A percentile compares a stretch with the other conserved stretches of the same genome.
phyloP scores from a whole-genome alignment of 208 protist species.

The Crithidia sp. region DNA sequence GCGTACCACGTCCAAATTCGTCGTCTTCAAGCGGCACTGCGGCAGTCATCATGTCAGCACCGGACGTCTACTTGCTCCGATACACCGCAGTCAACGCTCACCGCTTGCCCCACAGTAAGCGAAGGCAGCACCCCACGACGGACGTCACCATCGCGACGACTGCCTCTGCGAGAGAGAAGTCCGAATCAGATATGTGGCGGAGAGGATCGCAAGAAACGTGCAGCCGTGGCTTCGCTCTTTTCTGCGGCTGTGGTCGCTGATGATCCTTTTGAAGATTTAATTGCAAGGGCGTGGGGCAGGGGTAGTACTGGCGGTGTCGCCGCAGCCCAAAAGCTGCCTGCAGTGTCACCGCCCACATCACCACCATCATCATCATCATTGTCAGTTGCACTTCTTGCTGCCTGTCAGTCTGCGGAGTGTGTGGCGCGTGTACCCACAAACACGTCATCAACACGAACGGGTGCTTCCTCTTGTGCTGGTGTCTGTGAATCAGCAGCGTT shows the following conservation, averaged over 20 bases:
- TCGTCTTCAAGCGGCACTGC: constrained; percentile 23
- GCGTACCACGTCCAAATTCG: constrained; percentile 7
- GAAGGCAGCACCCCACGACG: too few species aligned
- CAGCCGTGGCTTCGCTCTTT: neutral
- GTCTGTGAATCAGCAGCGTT: too few species aligned
- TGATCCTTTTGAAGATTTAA: constrained; percentile 19
- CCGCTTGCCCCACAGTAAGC: too few species aligned
- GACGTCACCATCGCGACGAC: neutral
- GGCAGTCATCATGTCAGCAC: neutral
- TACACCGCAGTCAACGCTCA: too few species aligned
- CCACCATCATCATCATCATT: too few species aligned
- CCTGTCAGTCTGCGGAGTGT: too few species aligned
- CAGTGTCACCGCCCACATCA: too few species aligned
- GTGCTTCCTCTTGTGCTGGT: too few species aligned
- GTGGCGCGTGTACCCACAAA: too few species aligned
- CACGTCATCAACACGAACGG: too few species aligned
- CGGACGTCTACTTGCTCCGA: neutral
- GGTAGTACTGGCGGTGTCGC: neutral
- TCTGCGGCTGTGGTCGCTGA: neutral
- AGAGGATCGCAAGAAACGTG: neutral
- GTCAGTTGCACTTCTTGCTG: too few species aligned
- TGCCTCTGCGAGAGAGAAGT: neutral
- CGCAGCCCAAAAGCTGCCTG: too few species aligned
- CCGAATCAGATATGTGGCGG: neutral
- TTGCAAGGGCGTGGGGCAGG: constrained; percentile 22